phyloP scores from a whole-genome alignment of 2,329 filamentous ascomycete genomes.

The Cordyceps tenuipes region DNA sequence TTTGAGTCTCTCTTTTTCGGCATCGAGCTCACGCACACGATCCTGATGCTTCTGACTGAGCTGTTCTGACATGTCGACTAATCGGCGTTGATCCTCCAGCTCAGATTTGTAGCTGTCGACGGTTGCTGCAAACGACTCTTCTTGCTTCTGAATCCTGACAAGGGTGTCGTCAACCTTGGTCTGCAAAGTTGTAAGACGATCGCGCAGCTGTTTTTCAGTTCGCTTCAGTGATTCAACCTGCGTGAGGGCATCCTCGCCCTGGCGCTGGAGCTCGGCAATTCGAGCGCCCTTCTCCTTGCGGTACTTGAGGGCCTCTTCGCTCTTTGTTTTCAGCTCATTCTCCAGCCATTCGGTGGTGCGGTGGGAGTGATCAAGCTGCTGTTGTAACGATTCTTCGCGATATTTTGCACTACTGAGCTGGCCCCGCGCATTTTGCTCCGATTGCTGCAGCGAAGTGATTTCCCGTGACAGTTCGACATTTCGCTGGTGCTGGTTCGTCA shows the following conservation, averaged over 20 bases:
- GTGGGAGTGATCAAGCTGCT: conserved; percentile 81
- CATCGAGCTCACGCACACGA: conserved; percentile 61
- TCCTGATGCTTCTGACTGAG: conserved; percentile 64
- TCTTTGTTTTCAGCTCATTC: conserved; percentile 83
- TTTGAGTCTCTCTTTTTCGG: conserved; percentile 49
- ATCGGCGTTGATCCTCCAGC: conserved; percentile 68
- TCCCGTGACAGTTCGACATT: conserved; percentile 77
- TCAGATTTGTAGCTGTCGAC: conserved; percentile 84
- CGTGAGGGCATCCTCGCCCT: conserved; percentile 75
- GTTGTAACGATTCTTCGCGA: conserved; percentile 79
- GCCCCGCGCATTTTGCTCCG: conserved; percentile 72
- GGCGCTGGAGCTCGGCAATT: conserved; percentile 79
- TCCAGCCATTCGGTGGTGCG: conserved; percentile 93
- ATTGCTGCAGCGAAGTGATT: conserved; percentile 71
- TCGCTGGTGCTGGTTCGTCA: conserved; percentile 83
- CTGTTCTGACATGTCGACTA: conserved; percentile 76
- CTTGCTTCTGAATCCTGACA: conserved; percentile 71
- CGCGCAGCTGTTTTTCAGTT: conserved; percentile 70
- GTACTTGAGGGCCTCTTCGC: conserved; percentile 76
- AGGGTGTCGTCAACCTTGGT: conserved; percentile 81
- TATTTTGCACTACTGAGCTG: conserved; percentile 77
- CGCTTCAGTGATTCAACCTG: conserved; percentile 70
- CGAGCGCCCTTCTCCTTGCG: conserved; percentile 91
- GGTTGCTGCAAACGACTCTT: conserved; percentile 72
- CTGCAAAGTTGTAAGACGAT: conserved; percentile 74